Evolutionary conservation across 768 basidiomycete species (phyloP), one percentile per base, ranked within the genome.

Genomic region (Pulveroboletus sp.): DNA sequence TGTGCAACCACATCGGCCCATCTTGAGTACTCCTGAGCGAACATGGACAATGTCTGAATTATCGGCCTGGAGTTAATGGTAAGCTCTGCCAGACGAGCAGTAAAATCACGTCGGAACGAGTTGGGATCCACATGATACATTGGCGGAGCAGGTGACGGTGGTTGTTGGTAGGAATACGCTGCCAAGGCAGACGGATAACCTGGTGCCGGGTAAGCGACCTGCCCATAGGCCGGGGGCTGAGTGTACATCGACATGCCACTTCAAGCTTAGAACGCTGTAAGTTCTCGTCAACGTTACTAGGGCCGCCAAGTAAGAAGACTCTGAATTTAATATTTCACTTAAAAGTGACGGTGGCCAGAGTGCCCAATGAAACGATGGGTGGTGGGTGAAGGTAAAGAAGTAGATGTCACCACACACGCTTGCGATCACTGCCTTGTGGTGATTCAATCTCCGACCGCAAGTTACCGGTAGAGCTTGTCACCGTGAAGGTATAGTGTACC

Each of bases 11-110:
- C 81, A 45, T 85, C 82, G 46, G 85, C 81, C 71, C 83, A 90
- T 36, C 86, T 80, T 33, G 79, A 70, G 65, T 88, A 86, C 47
- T 95, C 89, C 71, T 92, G 88, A 45, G 97, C 95, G 57, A 90
- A 80, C 78, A 94, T 84, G 29, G 97, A 97, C 14, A 99, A 71
- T 52, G 79, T 80, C 72, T 97, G 92, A 56, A 99, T 99, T 53
- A 97, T 83, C 10, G 92, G 87, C 62, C 94, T 85, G 57, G 94
- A 95, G 72, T 98, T 99, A 76, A 94, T 85, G 43, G 84, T 90
- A 54, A 99, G 85, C 55, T 85, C 82, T 60, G 80, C 73, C 46
- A 97, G 82, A 52, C 88, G 83, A 35, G 72, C 66, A 47, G 79
- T 62, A 69, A 86, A 92, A 72, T 91, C 90, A 71, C 83, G 81